Evolutionary conservation across 306 rosid species (phyloP).

Genomic region (Pyrus pyrifolia): DNA sequence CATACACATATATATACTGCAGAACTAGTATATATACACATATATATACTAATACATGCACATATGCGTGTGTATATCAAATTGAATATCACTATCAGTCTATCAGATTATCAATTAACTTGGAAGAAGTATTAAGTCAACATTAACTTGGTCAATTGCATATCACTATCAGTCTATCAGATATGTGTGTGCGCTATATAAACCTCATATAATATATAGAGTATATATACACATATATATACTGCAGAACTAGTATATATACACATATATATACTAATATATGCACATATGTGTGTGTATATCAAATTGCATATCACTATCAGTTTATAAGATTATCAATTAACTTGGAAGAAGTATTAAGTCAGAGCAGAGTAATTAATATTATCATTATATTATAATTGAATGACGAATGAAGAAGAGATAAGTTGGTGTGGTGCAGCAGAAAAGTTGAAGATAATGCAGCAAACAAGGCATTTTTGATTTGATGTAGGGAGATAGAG

Average conservation of each 20-base stretch:
- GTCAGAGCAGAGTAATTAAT: slow-evolving; percentile 11
- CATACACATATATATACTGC: too few relatives aligned
- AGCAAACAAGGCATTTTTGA: slow-evolving; percentile 25
- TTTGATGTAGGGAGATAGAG: slow-evolving; percentile 39
- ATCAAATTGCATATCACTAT: background rate
- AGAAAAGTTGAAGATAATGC: slow-evolving; percentile 53
- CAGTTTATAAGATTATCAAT: background rate
- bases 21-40: too few relatives aligned
- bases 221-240: background rate
- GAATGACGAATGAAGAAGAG: slow-evolving; percentile 25
- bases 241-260: too few relatives aligned
- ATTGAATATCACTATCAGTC: too few relatives aligned
- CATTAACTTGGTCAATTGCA: too few relatives aligned
- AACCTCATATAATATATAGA: background rate
- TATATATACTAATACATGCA: too few relatives aligned
- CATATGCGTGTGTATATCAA: background rate
- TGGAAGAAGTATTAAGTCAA: background rate
- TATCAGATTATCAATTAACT: background rate
- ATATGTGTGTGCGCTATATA: background rate
- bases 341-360: background rate
- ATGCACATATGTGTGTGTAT: background rate
- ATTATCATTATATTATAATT: slow-evolving; percentile 50
- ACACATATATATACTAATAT: too few relatives aligned
- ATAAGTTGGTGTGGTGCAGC: slow-evolving; percentile 7
- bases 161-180: too few relatives aligned